A percentile compares a stretch with the other conserved stretches of the same genome.
Conservation (phyloP, 2,329 filamentous ascomycete species). For the Westerdykella ornata region DNA sequence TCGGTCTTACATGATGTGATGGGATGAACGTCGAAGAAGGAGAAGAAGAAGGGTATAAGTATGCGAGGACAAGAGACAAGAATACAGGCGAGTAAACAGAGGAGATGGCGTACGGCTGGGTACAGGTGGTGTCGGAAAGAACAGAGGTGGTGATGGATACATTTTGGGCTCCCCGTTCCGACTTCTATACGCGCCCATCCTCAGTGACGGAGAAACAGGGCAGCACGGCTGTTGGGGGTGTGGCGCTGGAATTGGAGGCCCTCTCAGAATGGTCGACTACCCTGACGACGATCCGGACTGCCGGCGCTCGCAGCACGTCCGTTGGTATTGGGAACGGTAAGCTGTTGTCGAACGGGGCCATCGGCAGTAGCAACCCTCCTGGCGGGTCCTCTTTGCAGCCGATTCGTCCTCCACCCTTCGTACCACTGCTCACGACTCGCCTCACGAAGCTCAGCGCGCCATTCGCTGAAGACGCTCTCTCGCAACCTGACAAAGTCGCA, state of each 20-base stretch:
- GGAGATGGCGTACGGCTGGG: slow-evolving; percentile 35
- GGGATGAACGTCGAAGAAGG: no score
- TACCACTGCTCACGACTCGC: slow-evolving; percentile 91
- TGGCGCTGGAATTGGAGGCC: no score
- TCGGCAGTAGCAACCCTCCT: slow-evolving; percentile 26
- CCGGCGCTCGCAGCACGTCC: slow-evolving; percentile 33
- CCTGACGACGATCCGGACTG: slow-evolving; percentile 21
- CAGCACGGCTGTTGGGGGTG: no score
- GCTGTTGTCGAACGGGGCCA: slow-evolving; percentile 12
- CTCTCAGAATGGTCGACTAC: no score
- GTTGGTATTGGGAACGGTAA: slow-evolving; percentile 8
- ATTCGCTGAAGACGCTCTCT: slow-evolving; percentile 87
- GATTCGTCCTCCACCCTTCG: slow-evolving; percentile 77
- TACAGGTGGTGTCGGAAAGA: slow-evolving; percentile 29
- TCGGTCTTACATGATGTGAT: no score
- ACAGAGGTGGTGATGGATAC: slow-evolving; percentile 1
- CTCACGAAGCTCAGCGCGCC: slow-evolving; percentile 84
- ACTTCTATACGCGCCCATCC: no score
- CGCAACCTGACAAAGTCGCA: slow-evolving; percentile 90
- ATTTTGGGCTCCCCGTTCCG: no score
- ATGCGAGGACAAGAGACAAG: no score
- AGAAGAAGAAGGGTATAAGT: no score
- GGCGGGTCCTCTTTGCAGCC: slow-evolving; percentile 33
- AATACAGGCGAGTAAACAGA: no score
- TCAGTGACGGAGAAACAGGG: no score